Evolutionary conservation across 106 monocot genomes (phyloP), one percentile per base, ranked within the genome.

Genomic region (Chionographis japonica): DNA sequence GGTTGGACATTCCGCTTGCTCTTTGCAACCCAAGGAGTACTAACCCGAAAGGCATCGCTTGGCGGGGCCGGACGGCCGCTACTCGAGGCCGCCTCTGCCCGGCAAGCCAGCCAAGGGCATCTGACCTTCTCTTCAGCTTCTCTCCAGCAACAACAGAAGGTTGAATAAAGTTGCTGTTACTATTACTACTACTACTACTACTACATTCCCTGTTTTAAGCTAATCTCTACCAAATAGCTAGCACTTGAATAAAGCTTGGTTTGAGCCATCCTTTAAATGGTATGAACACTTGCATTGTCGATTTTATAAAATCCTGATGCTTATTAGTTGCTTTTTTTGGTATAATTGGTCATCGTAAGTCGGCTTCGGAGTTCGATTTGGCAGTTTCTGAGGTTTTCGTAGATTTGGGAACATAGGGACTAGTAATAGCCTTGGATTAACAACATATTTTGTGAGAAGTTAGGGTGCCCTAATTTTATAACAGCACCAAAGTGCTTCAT

Each of bases 1-100:
- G 63, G 61, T 3, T 87, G 90, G 90, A 85, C 90, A 3, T 81
- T 90, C 66, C 84, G 76, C 12, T 49, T 87, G 8, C 75, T 94
- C 36, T 70, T 87, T 2, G 50, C 81, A 12, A 54, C 50, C 6
- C 16, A 37, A 1, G 56, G 62, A n/a, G 67, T 41, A 60, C 40
- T 65, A 13, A 10, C 46, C 46, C 5, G 46, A 6, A 46, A 46
- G 9, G 71, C 60, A 12, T 74, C 40, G 12, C 69, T 12, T n/a
- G 9, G 40, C 10, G 68, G 77, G 14, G 8, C 74, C 2, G 5
- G n/a, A 53, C 49, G 68, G 61, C 70, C 36, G 15, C 68, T 73
- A 11, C 74, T 80, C 35, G 77, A 84, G 61, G 37, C 56, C 54
- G 20, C 74, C 12, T 39, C 72, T 50, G 37, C 65, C 12, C 53